Conservation (phyloP, 192 early-diverging fungal species). For the Backusella tuberculispora region DNA sequence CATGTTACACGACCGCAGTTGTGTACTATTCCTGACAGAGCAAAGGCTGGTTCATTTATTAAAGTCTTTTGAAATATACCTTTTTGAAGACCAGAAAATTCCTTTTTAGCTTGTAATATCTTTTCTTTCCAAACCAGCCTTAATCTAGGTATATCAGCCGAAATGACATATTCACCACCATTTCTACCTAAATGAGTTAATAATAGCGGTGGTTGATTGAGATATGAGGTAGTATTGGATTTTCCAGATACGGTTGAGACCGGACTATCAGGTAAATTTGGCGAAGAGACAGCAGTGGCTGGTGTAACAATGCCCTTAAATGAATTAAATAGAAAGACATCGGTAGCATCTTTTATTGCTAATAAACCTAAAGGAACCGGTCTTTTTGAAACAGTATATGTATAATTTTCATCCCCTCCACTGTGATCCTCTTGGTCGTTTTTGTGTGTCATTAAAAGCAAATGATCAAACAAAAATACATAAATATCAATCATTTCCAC, state of each 20-base stretch:
- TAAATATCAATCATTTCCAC: slow-evolving; percentile 68
- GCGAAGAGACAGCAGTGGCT: slow-evolving; percentile 1
- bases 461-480: slow-evolving; percentile 91
- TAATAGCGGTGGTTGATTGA: slow-evolving; percentile 47
- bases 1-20: slow-evolving; percentile 56
- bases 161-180: slow-evolving; percentile 70
- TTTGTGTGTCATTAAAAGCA: slow-evolving; percentile 76
- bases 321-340: neutral
- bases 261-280: slow-evolving; percentile 4
- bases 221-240: slow-evolving; percentile 19
- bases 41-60: slow-evolving; percentile 50
- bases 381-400: slow-evolving; percentile 61
- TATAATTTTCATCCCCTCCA: slow-evolving; percentile 23
- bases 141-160: slow-evolving; percentile 44
- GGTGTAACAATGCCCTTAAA: slow-evolving; percentile 2
- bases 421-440: slow-evolving; percentile 16
- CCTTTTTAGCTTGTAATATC: slow-evolving; percentile 62
- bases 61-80: slow-evolving; percentile 51
- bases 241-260: slow-evolving; percentile 6
- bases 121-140: slow-evolving; percentile 76
- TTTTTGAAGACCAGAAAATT: slow-evolving; percentile 29
- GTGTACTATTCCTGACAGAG: slow-evolving; percentile 37
- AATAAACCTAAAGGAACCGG: slow-evolving; percentile 84
- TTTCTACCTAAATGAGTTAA: slow-evolving; percentile 68
- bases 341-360: slow-evolving; percentile 2